These are phyloP conservation scores for Oryza australiensis DNA, from an alignment of 176 grass and related monocot species.

Conservation along the genomic window DNA sequence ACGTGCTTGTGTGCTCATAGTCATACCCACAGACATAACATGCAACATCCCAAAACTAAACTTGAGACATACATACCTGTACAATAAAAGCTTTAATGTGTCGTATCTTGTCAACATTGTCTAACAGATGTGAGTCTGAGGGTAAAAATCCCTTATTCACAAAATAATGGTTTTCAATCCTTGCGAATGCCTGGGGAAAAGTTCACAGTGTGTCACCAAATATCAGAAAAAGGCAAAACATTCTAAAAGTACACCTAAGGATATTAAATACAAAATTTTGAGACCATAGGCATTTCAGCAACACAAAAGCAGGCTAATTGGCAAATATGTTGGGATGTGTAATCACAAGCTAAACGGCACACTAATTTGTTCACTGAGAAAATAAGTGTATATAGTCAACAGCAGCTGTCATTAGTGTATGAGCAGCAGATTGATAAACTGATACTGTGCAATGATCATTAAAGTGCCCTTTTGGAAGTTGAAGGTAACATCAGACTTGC, in stretches of 20 bases:
- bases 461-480: background rate
- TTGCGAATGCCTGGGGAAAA: constrained; percentile 82
- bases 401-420: background rate
- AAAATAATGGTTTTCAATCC: constrained; percentile 97
- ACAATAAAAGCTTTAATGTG: constrained; percentile 93
- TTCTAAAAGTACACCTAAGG: background rate
- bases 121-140: constrained; percentile 71
- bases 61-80: constrained; percentile 48
- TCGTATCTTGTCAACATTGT: constrained; percentile 91
- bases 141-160: constrained; percentile 89
- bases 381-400: background rate
- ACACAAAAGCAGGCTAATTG: background rate
- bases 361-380: background rate
- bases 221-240: background rate
- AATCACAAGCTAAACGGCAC: background rate
- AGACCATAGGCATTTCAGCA: background rate
- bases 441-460: background rate
- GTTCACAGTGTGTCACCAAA: background rate
- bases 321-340: background rate
- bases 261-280: background rate
- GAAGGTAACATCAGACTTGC: background rate
- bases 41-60: background rate
- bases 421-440: background rate
- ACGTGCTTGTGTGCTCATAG: background rate
- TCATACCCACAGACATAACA: background rate